Base-by-base conservation (phyloP, 148 eudicot genomes). In the Suaeda aralocaspica region DNA sequence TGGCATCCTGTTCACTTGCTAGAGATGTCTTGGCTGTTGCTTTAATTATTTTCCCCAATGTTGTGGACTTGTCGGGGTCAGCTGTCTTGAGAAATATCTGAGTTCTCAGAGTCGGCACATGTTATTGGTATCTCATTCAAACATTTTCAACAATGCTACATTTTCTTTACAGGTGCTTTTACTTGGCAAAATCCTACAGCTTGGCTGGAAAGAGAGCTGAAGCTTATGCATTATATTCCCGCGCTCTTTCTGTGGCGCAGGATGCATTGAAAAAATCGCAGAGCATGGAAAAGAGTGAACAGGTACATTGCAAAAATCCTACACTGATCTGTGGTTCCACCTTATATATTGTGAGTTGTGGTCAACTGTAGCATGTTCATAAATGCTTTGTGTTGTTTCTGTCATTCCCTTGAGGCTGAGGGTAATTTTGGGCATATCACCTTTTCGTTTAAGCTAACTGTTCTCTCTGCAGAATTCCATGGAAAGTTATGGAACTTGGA, bases 141-240 rank as follows among this genome's bases (percentile, higher is more conserved):
- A 30, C 31, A 59, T 55, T 62, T 45, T 67, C 15, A 67, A 26
- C 3, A 18, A 49, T 42, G 4, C 70, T 66, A 15, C 36, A n/a
- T 59, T 28, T 59, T 82, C 75, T 65, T 52, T 60, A 48, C 85
- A 94, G 98, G 85, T 94, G 98, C 87, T 94, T 86, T 72, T 91
- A 89, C 90, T 74, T 88, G 70, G 98, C 98, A 12, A 91, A 86
- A 74, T 94, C 98, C 65, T 91, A 94, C 76, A 87, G 98, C 80
- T 80, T 84, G 41, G 96, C 96, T 64, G 96, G 91, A 75, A 87
- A 88, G 85, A 94, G 97, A 74, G 69, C 87, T 22, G 92, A 91
- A 82, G 91, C 98, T 73, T 94, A 89, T 82, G 85, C 82, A 58
- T 86, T 94, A 74, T 94, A 78, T 82, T 57, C 82, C 74, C 88